These are phyloP conservation scores for Cucurbitaria berberidis DNA, from an alignment of 2,329 filamentous ascomycete species.

Conservation along the genomic window DNA sequence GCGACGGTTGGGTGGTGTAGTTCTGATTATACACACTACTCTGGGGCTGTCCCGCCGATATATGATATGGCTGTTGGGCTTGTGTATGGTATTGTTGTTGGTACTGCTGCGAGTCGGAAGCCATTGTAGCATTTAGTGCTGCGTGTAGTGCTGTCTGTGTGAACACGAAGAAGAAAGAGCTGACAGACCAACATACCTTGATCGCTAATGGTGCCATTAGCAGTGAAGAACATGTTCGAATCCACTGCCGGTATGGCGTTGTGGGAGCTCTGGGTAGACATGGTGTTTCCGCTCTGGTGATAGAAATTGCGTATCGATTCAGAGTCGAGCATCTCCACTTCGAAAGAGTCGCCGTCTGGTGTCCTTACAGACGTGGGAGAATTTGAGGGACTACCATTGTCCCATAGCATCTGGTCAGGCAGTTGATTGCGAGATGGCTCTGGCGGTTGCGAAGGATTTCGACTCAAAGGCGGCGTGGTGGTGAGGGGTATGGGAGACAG, in stretches of 20 bases:
- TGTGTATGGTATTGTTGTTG: slow-evolving; percentile 28
- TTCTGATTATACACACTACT: slow-evolving; percentile 25
- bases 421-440: slow-evolving; percentile 33
- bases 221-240: slow-evolving; percentile 26
- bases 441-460: slow-evolving; percentile 40
- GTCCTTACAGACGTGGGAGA: slow-evolving; percentile 46
- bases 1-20: slow-evolving; percentile 33
- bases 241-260: slow-evolving; percentile 30
- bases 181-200: slow-evolving; percentile 24
- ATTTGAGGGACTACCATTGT: slow-evolving; percentile 42
- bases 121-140: slow-evolving; percentile 30
- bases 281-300: slow-evolving; percentile 28
- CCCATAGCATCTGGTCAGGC: slow-evolving; percentile 41
- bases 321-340: slow-evolving; percentile 42
- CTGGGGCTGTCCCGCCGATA: slow-evolving; percentile 24
- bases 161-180: slow-evolving; percentile 9
- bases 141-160: slow-evolving; percentile 33
- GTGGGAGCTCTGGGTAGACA: slow-evolving; percentile 35
- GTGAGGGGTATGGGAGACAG: slow-evolving; percentile 43
- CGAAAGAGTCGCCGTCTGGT: slow-evolving; percentile 42
- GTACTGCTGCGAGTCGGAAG: slow-evolving; percentile 27
- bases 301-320: slow-evolving; percentile 38
- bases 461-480: slow-evolving; percentile 41
- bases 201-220: slow-evolving; percentile 28
- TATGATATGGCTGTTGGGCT: slow-evolving; percentile 21